Conservation (phyloP, 2,329 filamentous ascomycete species). For the Nothopassalora personata region DNA sequence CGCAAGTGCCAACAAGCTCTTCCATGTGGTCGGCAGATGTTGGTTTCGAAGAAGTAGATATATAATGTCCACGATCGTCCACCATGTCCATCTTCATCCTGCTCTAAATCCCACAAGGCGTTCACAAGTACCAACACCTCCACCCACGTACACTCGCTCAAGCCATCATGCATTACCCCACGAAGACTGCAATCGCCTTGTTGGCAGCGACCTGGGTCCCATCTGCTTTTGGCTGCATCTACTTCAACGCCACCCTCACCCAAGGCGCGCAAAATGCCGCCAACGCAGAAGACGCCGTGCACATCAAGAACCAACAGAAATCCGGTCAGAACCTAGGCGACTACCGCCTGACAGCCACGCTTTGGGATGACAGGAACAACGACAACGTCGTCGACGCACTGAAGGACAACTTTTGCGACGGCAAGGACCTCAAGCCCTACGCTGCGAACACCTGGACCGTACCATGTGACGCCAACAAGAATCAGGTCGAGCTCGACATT, state of each 20-base stretch:
- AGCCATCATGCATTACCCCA: background rate
- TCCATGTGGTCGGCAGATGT: background rate
- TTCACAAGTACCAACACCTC: background rate
- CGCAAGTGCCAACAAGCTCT: background rate
- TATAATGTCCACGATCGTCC: background rate
- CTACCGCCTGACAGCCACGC: conserved; percentile 6
- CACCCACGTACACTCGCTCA: background rate
- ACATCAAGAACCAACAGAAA: conserved; percentile 1
- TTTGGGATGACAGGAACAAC: conserved; percentile 16
- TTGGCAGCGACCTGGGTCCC: conserved; percentile 6
- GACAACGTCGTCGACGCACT: conserved; percentile 10
- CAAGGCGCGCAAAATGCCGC: conserved; percentile 5
- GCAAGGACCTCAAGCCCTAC: conserved; percentile 11
- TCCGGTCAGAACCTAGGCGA: background rate
- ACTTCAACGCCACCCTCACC: conserved; percentile 17
- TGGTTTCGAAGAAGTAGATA: background rate
- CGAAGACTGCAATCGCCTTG: conserved; percentile 1
- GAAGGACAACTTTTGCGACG: conserved; percentile 12
- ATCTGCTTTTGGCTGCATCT: conserved; percentile 9
- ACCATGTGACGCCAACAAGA: conserved; percentile 5
- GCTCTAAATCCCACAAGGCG: background rate
- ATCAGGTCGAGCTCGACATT: conserved; percentile 11
- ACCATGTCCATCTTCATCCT: background rate
- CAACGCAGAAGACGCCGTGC: conserved; percentile 6
- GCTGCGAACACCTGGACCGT: conserved; percentile 10